Conservation (phyloP, 1,139 yeast species). For the Sugiyamaella sp. region DNA sequence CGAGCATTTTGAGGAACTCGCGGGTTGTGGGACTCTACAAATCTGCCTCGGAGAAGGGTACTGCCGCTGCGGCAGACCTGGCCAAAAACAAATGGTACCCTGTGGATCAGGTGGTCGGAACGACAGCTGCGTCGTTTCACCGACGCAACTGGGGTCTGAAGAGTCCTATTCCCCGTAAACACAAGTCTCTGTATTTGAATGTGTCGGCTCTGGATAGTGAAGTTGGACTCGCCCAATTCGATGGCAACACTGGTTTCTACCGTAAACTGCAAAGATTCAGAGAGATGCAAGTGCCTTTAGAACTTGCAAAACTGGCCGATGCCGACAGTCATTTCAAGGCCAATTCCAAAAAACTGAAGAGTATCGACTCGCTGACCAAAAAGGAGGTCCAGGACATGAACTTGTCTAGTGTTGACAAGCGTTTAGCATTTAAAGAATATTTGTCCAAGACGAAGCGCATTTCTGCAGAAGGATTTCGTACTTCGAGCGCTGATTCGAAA, state of each 20-base stretch:
- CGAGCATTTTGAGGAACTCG: slow-evolving; percentile 37
- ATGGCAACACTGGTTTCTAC: slow-evolving; percentile 51
- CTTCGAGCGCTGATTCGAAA: slow-evolving; percentile 19
- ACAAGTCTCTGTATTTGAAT: slow-evolving; percentile 52
- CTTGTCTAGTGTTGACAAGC: slow-evolving; percentile 24
- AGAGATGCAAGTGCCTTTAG: slow-evolving; percentile 46
- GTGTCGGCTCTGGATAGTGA: slow-evolving; percentile 56
- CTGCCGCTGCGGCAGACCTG: slow-evolving; percentile 30
- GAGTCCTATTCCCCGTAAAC: slow-evolving; percentile 55
- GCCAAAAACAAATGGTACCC: slow-evolving; percentile 43
- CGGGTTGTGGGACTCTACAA: slow-evolving; percentile 33
- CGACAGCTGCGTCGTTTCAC: slow-evolving; percentile 56
- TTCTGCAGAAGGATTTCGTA: slow-evolving; percentile 22
- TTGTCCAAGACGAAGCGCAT: slow-evolving; percentile 13
- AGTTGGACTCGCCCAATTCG: slow-evolving; percentile 57
- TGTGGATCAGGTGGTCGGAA: slow-evolving; percentile 59
- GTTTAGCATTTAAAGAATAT: slow-evolving; percentile 25
- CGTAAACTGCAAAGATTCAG: slow-evolving; percentile 56
- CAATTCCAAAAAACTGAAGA: slow-evolving; percentile 26
- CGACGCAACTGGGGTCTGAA: slow-evolving; percentile 70
- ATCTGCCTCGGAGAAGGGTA: slow-evolving; percentile 10
- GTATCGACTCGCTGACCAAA: slow-evolving; percentile 27
- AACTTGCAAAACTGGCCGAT: slow-evolving; percentile 26
- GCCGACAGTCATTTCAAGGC: slow-evolving; percentile 26
- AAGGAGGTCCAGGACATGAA: slow-evolving; percentile 27